Evolutionary conservation across 1,139 yeast genomes (phyloP).

Genomic region (Diutina rugosa): DNA sequence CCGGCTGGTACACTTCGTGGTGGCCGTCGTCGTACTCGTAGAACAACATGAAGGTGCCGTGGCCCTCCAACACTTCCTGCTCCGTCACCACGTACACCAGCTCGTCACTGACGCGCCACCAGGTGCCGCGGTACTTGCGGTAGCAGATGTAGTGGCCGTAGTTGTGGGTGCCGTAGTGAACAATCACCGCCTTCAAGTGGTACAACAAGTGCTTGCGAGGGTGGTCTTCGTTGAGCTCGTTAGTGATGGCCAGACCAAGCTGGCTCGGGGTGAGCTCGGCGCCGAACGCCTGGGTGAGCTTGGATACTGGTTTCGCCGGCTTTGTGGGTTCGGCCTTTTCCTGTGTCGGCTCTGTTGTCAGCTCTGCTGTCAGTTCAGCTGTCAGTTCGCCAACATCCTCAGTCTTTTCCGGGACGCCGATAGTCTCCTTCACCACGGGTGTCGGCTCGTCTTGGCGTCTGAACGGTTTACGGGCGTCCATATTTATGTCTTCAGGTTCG

Average conservation of each 20-base stretch:
- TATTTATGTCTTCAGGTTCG: constrained; percentile 53
- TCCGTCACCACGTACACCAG: constrained; percentile 70
- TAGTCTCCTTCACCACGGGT: not conserved
- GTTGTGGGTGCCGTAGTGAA: constrained; percentile 89
- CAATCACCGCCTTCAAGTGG: constrained; percentile 68
- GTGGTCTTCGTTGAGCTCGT: not conserved
- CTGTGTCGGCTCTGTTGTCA: not conserved
- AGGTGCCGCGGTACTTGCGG: constrained; percentile 64
- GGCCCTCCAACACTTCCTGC: constrained; percentile 65
- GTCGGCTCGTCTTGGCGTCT: constrained; percentile 37
- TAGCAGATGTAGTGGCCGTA: constrained; percentile 91
- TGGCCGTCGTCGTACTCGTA: constrained; percentile 47
- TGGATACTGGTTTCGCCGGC: not conserved
- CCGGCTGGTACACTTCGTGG: constrained; percentile 9
- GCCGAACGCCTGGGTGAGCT: not conserved
- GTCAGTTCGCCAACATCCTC: not conserved
- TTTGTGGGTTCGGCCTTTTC: not conserved
- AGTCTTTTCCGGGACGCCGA: not conserved
- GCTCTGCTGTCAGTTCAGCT: not conserved
- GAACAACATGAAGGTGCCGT: constrained; percentile 87
- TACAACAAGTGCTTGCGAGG: constrained; percentile 26
- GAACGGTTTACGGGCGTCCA: constrained; percentile 71
- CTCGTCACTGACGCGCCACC: constrained; percentile 96
- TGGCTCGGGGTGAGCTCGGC: not conserved
- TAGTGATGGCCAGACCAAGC: not conserved